Evolutionary conservation across 176 grass and related monocot genomes (phyloP), one percentile per base, ranked within the genome.

Genomic region (Cenchrus purpureus): DNA sequence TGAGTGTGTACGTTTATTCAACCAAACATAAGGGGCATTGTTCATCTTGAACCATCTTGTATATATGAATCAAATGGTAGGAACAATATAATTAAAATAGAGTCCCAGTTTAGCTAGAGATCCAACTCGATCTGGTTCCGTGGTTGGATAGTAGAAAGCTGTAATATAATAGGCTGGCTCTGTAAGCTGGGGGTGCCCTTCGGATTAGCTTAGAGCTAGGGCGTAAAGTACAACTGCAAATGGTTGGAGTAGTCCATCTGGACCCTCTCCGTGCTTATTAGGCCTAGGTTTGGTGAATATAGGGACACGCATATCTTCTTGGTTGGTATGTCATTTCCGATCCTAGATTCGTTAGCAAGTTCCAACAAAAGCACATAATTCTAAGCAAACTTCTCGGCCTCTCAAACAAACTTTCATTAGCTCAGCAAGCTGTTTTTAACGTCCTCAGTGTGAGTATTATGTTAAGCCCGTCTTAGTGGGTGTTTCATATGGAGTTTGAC

Each of bases 311-410:
- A 69, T 68, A 84, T 90, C 89, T 87, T 83, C 68, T 74, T 74
- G 42, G 80, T 74, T 87, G 60, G 80, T 67, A 74, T 74, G 76
- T 75, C 52, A 55, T 86, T 61, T 68, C 43, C 68, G 83, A 87
- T 83, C 74, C 75, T 79, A 84, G 84, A 84, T 87, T 87, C 80
- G 80, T 83, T 87, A 75, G 76, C 89, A 90, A 90, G 89, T 90
- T 90, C 80, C 89, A 90, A 87, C 84, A 80, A 69, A 83, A 80
- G 80, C 89, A 19, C 84, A 75, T 68, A 74, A 90, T 52, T 79
- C 74, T 83, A 87, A 74, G 67, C 79, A 68, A 79, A 82, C 43
- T 83, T 80, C 57, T 87, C 80, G 70, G 70, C 75, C 29, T 78
- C 84, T 79, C 83, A 73, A 83, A 73, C 51, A 56, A 2, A 68